Base-by-base conservation (phyloP, 169 alveolate species). In the Cardiosporidium cionae region DNA sequence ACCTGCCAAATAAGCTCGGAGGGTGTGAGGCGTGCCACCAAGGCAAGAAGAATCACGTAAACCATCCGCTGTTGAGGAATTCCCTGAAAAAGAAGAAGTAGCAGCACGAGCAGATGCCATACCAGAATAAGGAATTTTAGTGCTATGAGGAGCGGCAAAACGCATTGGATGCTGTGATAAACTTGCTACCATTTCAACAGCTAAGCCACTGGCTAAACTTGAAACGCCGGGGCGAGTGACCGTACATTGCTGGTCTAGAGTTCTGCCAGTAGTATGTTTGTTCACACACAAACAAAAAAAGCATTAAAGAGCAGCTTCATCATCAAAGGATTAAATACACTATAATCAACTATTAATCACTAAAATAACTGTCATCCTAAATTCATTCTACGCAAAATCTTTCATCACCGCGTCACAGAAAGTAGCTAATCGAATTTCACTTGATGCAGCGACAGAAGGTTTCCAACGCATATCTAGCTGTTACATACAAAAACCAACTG, bases 211-310 rank as follows among this genome's bases (percentile, higher is more conserved):
- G 35, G 84, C 84, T n/a, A 91, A 72, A 70, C 90, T 87, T 35
- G 94, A 82, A 9, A 94, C 85, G 16, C 97, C 97, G 1, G 98
- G 97, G 68, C 97, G 86, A 1, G 96, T 87, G 23, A 94, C 97
- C 16, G 98, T 94, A 76, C 98, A 94, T 84, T 92, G 91, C 82
- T 92, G 91, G 74, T 94, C 98, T 35, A 94, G 82, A 7, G 98
- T 91, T 68, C 88, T 76, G 77, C 2, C 32, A 4, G 53, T 0
- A 3, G 31, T 2, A 32, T 44, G 58, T n/a, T n/a, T n/a, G n/a
- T n/a, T n/a, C n/a, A n/a, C 9, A 16, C 69, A 63, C 9, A n/a
- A n/a, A n/a, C 52, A n/a, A n/a, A 16, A n/a, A 63, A 63, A n/a
- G 69, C 9, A 63, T 9, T 9, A 63, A 63, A n/a, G n/a, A n/a